These are phyloP conservation scores for Umbelopsis sp. DNA, from an alignment of 192 early-diverging fungal species.

Conservation along the genomic window DNA sequence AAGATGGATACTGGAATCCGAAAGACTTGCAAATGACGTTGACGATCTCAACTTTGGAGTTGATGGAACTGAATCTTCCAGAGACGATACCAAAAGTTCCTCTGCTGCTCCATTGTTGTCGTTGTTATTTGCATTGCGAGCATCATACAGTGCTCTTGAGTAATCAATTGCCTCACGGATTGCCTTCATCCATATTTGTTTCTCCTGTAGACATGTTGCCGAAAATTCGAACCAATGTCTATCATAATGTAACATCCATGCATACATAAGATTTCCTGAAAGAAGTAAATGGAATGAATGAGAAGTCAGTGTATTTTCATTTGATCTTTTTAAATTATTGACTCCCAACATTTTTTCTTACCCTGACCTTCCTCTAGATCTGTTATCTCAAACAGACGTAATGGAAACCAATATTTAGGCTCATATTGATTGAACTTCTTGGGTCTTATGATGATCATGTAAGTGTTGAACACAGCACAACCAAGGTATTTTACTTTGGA, in stretches of 20 bases:
- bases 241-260: conserved; percentile 21
- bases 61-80: conserved; percentile 16
- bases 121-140: neutral
- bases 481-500: conserved; percentile 54
- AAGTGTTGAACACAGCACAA: conserved; percentile 63
- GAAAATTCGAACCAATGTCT: conserved; percentile 54
- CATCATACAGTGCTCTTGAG: conserved; percentile 11
- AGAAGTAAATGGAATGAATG: neutral
- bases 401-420: conserved; percentile 68
- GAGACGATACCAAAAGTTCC: conserved; percentile 35
- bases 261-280: neutral
- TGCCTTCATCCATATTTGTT: conserved; percentile 52
- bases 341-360: too few species aligned
- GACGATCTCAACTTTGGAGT: conserved; percentile 10
- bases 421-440: conserved; percentile 50
- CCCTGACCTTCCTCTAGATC: conserved; percentile 45
- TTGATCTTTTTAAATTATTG: neutral
- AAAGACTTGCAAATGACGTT: conserved; percentile 20
- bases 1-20: neutral
- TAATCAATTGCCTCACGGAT: conserved; percentile 48
- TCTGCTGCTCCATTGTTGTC: conserved; percentile 7
- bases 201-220: conserved; percentile 56
- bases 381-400: conserved; percentile 58
- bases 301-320: neutral
- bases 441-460: conserved; percentile 58